Conservation (phyloP, 2,329 filamentous ascomycete species). For the Thermoascus crustaceus region DNA sequence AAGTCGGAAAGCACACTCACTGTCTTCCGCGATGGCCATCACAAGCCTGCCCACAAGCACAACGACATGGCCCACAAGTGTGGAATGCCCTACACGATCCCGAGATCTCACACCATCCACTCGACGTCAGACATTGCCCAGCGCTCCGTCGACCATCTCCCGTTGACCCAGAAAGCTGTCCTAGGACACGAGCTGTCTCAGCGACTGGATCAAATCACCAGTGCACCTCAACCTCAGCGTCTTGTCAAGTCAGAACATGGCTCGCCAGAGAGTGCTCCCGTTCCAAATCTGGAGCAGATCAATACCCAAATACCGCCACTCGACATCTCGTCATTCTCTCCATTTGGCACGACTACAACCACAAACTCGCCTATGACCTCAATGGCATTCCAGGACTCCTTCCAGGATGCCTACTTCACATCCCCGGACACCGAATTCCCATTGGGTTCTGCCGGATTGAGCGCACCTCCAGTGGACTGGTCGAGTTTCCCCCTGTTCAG, state of each 20-base stretch:
- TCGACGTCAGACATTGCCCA: slow-evolving; percentile 38
- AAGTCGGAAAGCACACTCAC: slow-evolving; percentile 54
- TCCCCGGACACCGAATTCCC: slow-evolving; percentile 36
- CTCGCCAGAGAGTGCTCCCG: slow-evolving; percentile 32
- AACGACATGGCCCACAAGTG: slow-evolving; percentile 57
- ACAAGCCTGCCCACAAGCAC: slow-evolving; percentile 57
- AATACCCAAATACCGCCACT: slow-evolving; percentile 30
- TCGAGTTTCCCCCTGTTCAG: slow-evolving; percentile 38
- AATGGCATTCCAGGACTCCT: slow-evolving; percentile 31
- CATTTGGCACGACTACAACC: slow-evolving; percentile 24
- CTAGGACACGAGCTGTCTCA: slow-evolving; percentile 24
- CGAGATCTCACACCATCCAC: slow-evolving; percentile 45
- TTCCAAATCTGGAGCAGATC: slow-evolving; percentile 24
- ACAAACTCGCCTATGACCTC: slow-evolving; percentile 25
- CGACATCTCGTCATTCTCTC: slow-evolving; percentile 30
- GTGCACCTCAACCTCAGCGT: slow-evolving; percentile 28
- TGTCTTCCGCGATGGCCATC: slow-evolving; percentile 55
- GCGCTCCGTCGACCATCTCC: slow-evolving; percentile 46
- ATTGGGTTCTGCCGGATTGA: slow-evolving; percentile 30
- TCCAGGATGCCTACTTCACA: slow-evolving; percentile 34
- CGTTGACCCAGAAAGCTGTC: slow-evolving; percentile 25
- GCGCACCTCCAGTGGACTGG: slow-evolving; percentile 40
- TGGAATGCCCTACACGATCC: slow-evolving; percentile 56
- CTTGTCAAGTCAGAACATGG: slow-evolving; percentile 39
- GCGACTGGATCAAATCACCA: slow-evolving; percentile 23